Base-by-base conservation (phyloP, 805 yeast species). In the Monosporozyma servazzii region DNA sequence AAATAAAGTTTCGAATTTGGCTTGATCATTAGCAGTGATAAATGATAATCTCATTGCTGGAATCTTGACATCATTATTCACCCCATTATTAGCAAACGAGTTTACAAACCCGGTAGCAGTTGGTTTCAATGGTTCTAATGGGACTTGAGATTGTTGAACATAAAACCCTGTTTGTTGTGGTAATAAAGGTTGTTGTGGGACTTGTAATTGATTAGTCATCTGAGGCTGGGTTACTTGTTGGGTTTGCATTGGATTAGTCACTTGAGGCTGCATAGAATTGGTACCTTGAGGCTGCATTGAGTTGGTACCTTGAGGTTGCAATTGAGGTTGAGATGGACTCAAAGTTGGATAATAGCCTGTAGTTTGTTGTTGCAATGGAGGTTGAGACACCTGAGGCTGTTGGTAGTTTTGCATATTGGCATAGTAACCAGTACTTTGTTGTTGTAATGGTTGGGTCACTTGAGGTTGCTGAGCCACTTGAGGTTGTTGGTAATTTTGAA, bases 21-120 rank as follows among this genome's bases (percentile, higher is more conserved):
- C 77, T 71, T 91, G 98, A 66, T 91, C 97, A 33, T 79, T 80
- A 23, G 86, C 84, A 3, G 95, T 81, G 55, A 91, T 80, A 65
- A 91, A 91, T 10, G 96, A 82, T 49, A 91, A 74, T 58, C 97
- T 78, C 54, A 87, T 86, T 57, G 72, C 72, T 43, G 93, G 93
- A 55, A 86, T 81, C 61, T 81, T 82, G 55, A 86, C 60, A 17
- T 75, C 81, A 40, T 69, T 74, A 62, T 82, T 81, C 59, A 79
- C 80, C 18, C 73, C 71, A 40, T 71, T 74, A 37, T 66, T 62
- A 6, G 76, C 73, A 30, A 73, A 70, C 4, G 72, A 62, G 48
- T 67, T 65, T 37, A 64, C 71, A 55, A 76, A 75, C 2, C 80
- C 81, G 2, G 80, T 76, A 5, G 75, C 75, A 50, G 75, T 79